A percentile compares a stretch with the other conserved stretches of the same genome.
These are phyloP conservation scores for Trichosporon coremiiforme DNA, from an alignment of 1,284 basidiomycete species.

Conservation along the genomic window DNA sequence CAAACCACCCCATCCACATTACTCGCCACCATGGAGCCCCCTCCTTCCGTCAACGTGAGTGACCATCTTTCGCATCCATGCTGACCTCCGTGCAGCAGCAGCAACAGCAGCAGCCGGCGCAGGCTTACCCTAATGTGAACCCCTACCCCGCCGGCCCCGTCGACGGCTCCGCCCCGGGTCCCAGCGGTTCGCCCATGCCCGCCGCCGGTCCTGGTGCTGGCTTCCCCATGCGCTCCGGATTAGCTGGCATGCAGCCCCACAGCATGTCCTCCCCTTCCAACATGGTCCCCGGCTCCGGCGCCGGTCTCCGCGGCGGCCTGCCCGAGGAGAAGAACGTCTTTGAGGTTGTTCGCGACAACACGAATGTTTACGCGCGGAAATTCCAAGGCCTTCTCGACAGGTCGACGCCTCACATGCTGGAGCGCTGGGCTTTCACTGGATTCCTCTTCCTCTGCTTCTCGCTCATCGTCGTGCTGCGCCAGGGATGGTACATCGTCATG, in stretches of 20 bases:
- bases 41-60: constrained; percentile 18
- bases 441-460: constrained; percentile 76
- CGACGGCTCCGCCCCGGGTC: background rate
- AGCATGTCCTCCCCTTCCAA: constrained; percentile 42
- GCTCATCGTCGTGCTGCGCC: constrained; percentile 81
- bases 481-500: constrained; percentile 87
- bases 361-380: constrained; percentile 51
- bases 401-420: constrained; percentile 82
- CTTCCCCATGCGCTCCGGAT: constrained; percentile 52
- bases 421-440: constrained; percentile 84
- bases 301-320: constrained; percentile 43
- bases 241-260: constrained; percentile 53
- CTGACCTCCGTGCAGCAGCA: background rate
- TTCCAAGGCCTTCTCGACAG: constrained; percentile 84
- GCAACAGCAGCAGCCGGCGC: constrained; percentile 22
- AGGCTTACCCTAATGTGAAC: constrained; percentile 34
- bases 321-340: constrained; percentile 56
- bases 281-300: constrained; percentile 39
- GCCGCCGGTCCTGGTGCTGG: constrained; percentile 53
- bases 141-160: constrained; percentile 31
- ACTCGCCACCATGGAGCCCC: constrained; percentile 15
- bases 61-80: no score
- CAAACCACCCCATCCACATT: constrained; percentile 9
- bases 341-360: constrained; percentile 53
- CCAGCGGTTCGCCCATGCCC: constrained; percentile 29